Evolutionary conservation across 495 filamentous ascomycete species (phyloP).

Genomic region (Podospora comata): DNA sequence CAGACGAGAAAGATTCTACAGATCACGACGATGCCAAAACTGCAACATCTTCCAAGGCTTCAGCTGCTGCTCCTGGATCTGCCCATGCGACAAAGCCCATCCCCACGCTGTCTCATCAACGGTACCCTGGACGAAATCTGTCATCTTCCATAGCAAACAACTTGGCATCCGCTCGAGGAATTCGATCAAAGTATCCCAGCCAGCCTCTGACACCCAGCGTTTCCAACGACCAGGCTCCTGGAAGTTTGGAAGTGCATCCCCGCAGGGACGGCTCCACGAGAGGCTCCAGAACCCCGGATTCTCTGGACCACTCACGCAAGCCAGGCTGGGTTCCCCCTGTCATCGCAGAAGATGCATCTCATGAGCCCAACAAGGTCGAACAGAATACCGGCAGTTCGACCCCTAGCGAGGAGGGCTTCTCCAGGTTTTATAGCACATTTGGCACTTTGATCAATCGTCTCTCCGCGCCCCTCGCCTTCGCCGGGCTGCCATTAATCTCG

Average conservation of each 20-base stretch:
- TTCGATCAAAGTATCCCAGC: constrained; percentile 64
- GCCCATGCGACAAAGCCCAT: constrained; percentile 28
- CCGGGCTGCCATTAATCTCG: constrained; percentile 72
- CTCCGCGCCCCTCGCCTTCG: constrained; percentile 86
- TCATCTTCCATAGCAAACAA: constrained; percentile 89
- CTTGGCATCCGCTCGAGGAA: constrained; percentile 82
- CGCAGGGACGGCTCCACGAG: constrained; percentile 43
- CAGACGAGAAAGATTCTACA: constrained; percentile 37
- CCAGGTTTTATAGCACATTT: constrained; percentile 85
- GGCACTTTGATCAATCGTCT: constrained; percentile 76
- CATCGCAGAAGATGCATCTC: constrained; percentile 28
- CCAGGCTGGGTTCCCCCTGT: constrained; percentile 46
- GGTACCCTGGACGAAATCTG: constrained; percentile 59
- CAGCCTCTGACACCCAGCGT: constrained; percentile 66
- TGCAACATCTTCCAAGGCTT: constrained; percentile 21
- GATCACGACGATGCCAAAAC: constrained; percentile 17
- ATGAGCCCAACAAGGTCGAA: constrained; percentile 13
- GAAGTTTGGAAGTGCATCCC: constrained; percentile 61
- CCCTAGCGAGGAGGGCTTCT: constrained; percentile 72
- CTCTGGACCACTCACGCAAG: constrained; percentile 33
- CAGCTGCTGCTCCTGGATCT: not conserved
- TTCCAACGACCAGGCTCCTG: constrained; percentile 70
- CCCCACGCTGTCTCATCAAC: constrained; percentile 45
- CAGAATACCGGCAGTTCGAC: not conserved
- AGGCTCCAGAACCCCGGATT: constrained; percentile 38